These are phyloP conservation scores for Hyaloperonospora arabidopsidis DNA, from an alignment of 352 stramenopile genomes.

Conservation along the genomic window DNA sequence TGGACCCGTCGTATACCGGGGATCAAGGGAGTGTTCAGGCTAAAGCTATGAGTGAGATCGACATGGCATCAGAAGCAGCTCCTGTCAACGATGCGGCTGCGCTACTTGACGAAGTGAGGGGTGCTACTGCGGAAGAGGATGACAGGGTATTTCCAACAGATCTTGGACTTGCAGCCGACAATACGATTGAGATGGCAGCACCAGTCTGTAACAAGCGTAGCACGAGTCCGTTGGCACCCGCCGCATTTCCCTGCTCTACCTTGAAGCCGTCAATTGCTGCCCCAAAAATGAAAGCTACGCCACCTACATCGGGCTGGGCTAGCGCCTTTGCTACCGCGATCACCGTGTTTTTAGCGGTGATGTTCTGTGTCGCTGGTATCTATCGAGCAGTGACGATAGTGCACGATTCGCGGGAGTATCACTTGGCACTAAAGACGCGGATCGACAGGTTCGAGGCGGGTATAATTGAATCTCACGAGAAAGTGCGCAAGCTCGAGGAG, in stretches of 20 bases:
- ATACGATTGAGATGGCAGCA: not conserved
- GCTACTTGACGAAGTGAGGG: slow-evolving; percentile 1
- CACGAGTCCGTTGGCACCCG: not conserved
- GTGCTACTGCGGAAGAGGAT: not conserved
- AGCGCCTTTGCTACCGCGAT: slow-evolving; percentile 30
- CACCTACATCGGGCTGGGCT: slow-evolving; percentile 15
- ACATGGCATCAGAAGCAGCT: not conserved
- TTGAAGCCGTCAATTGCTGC: slow-evolving; percentile 1
- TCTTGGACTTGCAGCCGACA: slow-evolving; percentile 1
- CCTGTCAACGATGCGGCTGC: not conserved
- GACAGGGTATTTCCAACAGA: not conserved
- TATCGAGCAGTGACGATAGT: slow-evolving; percentile 42
- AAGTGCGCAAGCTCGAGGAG: slow-evolving; percentile 55
- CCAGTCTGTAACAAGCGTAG: not conserved
- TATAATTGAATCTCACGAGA: slow-evolving; percentile 59
- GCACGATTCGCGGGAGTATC: slow-evolving; percentile 55
- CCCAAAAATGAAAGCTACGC: not conserved
- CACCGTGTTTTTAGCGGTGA: slow-evolving; percentile 30
- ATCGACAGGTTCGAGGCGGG: slow-evolving; percentile 54
- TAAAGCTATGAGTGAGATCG: not conserved
- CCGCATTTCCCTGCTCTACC: not conserved
- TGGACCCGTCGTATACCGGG: slow-evolving; percentile 11
- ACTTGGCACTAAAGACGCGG: slow-evolving; percentile 43
- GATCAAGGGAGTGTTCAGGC: not conserved
- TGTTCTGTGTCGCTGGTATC: slow-evolving; percentile 50